Percentiles rank a stretch among this genome's conserved stretches.
Conservation (phyloP, 225 moss, liverwort and hornwort genomes). For the Marchantia polymorpha region DNA sequence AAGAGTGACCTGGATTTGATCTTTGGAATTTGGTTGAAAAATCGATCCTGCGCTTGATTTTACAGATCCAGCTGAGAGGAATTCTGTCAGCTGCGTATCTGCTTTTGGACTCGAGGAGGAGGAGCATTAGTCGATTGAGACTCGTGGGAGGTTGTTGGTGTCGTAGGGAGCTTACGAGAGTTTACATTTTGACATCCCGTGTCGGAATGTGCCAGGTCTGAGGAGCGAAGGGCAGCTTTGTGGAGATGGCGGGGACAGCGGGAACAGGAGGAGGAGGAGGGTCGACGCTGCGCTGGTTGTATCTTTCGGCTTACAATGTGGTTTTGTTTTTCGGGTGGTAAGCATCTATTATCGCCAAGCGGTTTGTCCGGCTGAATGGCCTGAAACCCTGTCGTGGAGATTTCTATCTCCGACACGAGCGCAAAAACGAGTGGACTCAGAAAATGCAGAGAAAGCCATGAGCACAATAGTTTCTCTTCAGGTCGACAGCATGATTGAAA, state of each 20-base stretch:
- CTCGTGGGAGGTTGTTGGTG: too few species aligned
- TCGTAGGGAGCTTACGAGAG: too few species aligned
- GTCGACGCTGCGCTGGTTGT: constrained; percentile 46
- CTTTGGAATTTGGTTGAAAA: too few species aligned
- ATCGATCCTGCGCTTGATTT: too few species aligned
- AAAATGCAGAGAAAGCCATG: neutral
- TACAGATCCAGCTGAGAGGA: too few species aligned
- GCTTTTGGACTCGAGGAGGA: too few species aligned
- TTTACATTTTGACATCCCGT: neutral
- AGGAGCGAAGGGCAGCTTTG: neutral
- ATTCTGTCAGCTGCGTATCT: too few species aligned
- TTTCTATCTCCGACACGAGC: neutral
- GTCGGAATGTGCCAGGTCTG: neutral
- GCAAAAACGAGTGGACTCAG: neutral
- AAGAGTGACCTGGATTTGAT: too few species aligned
- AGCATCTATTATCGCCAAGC: neutral
- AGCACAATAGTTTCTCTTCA: neutral
- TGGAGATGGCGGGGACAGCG: constrained; percentile 27
- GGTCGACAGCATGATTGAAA: neutral
- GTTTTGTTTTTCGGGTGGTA: constrained; percentile 77
- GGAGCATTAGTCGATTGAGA: too few species aligned
- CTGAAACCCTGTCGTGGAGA: neutral
- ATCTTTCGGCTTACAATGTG: constrained; percentile 78
- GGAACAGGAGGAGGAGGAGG: constrained; percentile 5
- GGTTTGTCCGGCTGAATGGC: neutral